Evolutionary conservation across 2,329 filamentous ascomycete genomes (phyloP), one percentile per base, ranked within the genome.

Genomic region (Acrocalymma vagum): DNA sequence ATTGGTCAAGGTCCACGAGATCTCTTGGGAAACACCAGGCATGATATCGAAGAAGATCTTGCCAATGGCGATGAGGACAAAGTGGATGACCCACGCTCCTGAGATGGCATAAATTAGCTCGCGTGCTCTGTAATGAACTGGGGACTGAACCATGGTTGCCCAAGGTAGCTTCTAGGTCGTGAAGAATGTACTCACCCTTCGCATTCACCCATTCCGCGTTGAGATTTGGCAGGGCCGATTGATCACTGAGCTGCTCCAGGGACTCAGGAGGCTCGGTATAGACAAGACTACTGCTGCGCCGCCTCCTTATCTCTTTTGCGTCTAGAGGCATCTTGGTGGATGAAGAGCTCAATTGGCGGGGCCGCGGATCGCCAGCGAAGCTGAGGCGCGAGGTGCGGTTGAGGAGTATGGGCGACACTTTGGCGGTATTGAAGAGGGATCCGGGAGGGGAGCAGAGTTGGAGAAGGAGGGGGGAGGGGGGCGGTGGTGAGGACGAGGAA

Each of bases 161-260:
- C 15, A 13, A 26, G 14, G 9, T 29, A 3, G 11, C 16, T 20
- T 15, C 14, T 16, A 13, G 23, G 25, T 4, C 9, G 29, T 16
- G 10, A 23, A 9, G 11, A 9, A n/a, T 16, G 17, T n/a, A 70
- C 82, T 75, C 77, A 97, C 94, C 94, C 84, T 99, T 99, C 64
- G 92, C 90, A 73, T 97, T 97, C 57, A 96, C 95, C 94, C 94
- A 99, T 76, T 96, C 90, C 58, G 94, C 91, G 73, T 99, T 99
- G 66, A 96, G 76, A 67, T 99, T 99, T 36, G 94, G 94, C 60
- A 96, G 79, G 24, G 90, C 89, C 42, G 91, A 89, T 79, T 97
- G 94, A 73, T 99, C 94, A 68, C 88, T 96, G 73, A 95, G 90
- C 75, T 96, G 94, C 79, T 99, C 94, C 67, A 96, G 85, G 41